Evolutionary conservation across 768 basidiomycete genomes (phyloP).

Genomic region (Podaxis sp.): DNA sequence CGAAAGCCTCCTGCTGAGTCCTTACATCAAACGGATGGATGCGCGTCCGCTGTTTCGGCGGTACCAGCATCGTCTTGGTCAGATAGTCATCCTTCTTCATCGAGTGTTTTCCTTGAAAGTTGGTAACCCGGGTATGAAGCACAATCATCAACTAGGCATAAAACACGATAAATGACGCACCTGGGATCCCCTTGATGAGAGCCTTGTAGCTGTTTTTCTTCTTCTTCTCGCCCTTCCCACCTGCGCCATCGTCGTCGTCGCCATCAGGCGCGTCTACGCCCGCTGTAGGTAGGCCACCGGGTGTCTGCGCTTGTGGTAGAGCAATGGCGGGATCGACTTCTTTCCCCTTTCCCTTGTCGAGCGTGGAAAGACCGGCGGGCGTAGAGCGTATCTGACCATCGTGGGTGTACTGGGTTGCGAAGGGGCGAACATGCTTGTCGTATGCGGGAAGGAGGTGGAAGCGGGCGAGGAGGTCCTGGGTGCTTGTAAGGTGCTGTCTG

Average conservation of each 20-base stretch:
- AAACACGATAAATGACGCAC: slow-evolving; percentile 36
- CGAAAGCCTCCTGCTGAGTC: slow-evolving; percentile 73
- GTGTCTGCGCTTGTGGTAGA: slow-evolving; percentile 17
- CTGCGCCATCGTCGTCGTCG: slow-evolving; percentile 56
- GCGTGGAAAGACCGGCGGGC: slow-evolving; percentile 6
- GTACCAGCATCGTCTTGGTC: slow-evolving; percentile 60
- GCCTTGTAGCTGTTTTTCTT: slow-evolving; percentile 78
- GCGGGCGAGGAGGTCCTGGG: slow-evolving; percentile 75
- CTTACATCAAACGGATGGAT: slow-evolving; percentile 63
- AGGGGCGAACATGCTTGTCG: slow-evolving; percentile 75
- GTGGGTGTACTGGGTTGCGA: slow-evolving; percentile 12
- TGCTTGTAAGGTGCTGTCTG: slow-evolving; percentile 61
- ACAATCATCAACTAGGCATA: slow-evolving; percentile 1
- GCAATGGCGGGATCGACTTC: slow-evolving; percentile 31
- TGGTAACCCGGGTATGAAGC: slow-evolving; percentile 17
- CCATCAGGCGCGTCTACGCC: slow-evolving; percentile 39
- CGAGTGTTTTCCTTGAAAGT: slow-evolving; percentile 65
- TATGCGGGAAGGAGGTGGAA: slow-evolving; percentile 75
- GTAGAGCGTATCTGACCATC: slow-evolving; percentile 8
- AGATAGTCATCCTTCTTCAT: slow-evolving; percentile 79
- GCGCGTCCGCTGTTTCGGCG: slow-evolving; percentile 67
- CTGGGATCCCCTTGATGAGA: slow-evolving; percentile 73
- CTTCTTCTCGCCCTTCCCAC: slow-evolving; percentile 63
- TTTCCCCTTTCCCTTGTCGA: slow-evolving; percentile 54
- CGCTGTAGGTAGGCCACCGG: slow-evolving; percentile 28